These are phyloP conservation scores for Nicotiana paniculata DNA, from an alignment of 257 asterid species.

Conservation along the genomic window DNA sequence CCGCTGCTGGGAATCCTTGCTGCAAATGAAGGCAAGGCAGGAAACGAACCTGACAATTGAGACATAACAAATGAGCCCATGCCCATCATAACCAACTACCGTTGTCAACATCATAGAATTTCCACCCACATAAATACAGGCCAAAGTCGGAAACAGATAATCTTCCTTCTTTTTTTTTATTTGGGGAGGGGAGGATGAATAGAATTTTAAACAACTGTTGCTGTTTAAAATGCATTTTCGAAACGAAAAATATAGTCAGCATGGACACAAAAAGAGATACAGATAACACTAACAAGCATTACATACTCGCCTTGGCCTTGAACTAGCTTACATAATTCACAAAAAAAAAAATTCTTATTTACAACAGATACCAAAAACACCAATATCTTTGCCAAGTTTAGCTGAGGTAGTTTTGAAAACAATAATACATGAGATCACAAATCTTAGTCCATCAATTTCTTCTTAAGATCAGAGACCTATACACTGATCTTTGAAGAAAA, in stretches of 20 bases:
- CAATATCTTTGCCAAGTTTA: neutral
- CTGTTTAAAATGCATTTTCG: neutral
- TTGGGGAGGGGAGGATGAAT: neutral
- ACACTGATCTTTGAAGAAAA: neutral
- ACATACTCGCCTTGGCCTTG: neutral
- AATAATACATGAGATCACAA: neutral
- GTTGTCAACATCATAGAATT: neutral
- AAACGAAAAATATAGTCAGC: neutral
- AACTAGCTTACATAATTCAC: neutral
- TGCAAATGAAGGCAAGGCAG: slow-evolving; percentile 60
- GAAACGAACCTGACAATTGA: slow-evolving; percentile 66
- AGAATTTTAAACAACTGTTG: neutral
- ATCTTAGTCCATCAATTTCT: neutral
- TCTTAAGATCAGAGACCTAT: neutral
- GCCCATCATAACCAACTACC: neutral
- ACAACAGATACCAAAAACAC: neutral
- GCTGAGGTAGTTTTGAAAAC: neutral
- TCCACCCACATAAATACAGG: neutral
- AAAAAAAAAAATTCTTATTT: neutral
- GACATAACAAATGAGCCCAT: slow-evolving; percentile 11
- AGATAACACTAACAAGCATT: neutral
- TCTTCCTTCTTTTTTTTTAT: neutral
- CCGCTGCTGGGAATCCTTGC: slow-evolving; percentile 35
- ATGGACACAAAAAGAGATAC: neutral
- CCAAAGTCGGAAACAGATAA: neutral